Conservation (phyloP, 768 basidiomycete species). For the Artomyces pyxidatus region DNA sequence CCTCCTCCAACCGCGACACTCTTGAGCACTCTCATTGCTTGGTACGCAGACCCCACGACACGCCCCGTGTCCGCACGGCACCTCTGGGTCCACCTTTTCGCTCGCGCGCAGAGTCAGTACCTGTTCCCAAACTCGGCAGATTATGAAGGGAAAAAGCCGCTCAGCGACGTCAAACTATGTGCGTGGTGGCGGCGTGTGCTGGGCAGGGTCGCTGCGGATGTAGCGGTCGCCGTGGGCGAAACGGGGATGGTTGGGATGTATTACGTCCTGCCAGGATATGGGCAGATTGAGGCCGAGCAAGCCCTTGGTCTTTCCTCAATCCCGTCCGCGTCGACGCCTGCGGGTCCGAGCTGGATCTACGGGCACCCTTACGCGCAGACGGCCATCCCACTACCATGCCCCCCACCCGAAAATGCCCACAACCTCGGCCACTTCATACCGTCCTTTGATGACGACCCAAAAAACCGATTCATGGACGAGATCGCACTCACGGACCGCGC, state of each 20-base stretch:
- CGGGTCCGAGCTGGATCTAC: slow-evolving; percentile 50
- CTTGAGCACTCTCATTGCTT: slow-evolving; percentile 55
- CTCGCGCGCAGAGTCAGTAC: slow-evolving; percentile 85
- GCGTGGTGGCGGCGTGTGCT: slow-evolving; percentile 89
- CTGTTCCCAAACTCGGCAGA: slow-evolving; percentile 86
- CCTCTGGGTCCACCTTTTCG: slow-evolving; percentile 84
- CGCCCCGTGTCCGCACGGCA: slow-evolving; percentile 48
- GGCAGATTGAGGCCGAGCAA: slow-evolving; percentile 56
- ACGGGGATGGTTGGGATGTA: slow-evolving; percentile 33
- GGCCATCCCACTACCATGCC: slow-evolving; percentile 36
- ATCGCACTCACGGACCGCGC: slow-evolving; percentile 64
- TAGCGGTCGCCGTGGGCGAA: slow-evolving; percentile 17
- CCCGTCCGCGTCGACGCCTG: slow-evolving; percentile 8
- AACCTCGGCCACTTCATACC: slow-evolving; percentile 76
- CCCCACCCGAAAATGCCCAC: slow-evolving; percentile 30
- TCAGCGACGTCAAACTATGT: slow-evolving; percentile 74
- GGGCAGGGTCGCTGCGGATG: slow-evolving; percentile 40
- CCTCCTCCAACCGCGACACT: slow-evolving; percentile 68
- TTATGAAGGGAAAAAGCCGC: slow-evolving; percentile 56
- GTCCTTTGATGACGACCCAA: slow-evolving; percentile 94
- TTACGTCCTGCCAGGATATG: slow-evolving; percentile 67
- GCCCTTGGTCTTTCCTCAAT: slow-evolving; percentile 35
- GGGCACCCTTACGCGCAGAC: slow-evolving; percentile 64
- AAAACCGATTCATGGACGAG: slow-evolving; percentile 89
- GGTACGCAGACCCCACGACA: slow-evolving; percentile 54